A percentile compares a stretch with the other conserved stretches of the same genome.
Evolutionary conservation across 2,329 filamentous ascomycete genomes (phyloP).

Genomic region (Incumbomyces lentus): DNA sequence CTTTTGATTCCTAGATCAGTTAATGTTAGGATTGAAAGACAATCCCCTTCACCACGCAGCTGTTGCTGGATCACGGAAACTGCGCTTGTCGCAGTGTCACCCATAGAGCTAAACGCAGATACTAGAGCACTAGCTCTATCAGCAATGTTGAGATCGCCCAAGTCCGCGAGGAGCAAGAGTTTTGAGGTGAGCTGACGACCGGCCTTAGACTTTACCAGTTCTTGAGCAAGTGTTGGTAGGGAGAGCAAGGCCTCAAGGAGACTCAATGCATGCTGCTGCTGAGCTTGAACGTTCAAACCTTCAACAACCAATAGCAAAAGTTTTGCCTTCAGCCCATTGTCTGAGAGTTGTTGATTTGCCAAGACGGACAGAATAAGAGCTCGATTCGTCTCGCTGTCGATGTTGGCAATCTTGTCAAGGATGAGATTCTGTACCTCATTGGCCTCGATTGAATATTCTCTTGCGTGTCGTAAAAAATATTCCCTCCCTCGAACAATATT

Average conservation of each 20-base stretch:
- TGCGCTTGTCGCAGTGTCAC: conserved; percentile 8
- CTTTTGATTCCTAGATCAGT: conserved; percentile 36
- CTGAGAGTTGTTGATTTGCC: neutral
- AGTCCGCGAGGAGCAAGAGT: conserved; percentile 17
- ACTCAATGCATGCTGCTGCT: neutral
- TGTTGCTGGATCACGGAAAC: conserved; percentile 17
- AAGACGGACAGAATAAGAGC: neutral
- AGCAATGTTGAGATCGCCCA: conserved; percentile 6
- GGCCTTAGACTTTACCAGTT: neutral
- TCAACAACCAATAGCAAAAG: neutral
- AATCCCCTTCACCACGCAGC: conserved; percentile 13
- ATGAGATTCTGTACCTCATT: neutral
- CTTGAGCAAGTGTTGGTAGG: neutral
- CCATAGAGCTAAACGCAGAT: conserved; percentile 8
- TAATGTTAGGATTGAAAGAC: conserved; percentile 25
- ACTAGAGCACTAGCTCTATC: conserved; percentile 12
- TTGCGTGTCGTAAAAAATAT: neutral
- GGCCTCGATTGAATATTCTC: neutral
- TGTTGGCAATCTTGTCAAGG: neutral
- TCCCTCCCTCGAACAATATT: conserved; percentile 1
- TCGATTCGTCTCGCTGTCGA: neutral
- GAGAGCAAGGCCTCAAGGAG: conserved; percentile 4
- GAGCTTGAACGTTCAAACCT: neutral
- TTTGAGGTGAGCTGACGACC: conserved; percentile 9
- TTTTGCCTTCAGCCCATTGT: neutral